These are phyloP conservation scores for Candida endomychidarum DNA, from an alignment of 805 yeast species.

Conservation along the genomic window DNA sequence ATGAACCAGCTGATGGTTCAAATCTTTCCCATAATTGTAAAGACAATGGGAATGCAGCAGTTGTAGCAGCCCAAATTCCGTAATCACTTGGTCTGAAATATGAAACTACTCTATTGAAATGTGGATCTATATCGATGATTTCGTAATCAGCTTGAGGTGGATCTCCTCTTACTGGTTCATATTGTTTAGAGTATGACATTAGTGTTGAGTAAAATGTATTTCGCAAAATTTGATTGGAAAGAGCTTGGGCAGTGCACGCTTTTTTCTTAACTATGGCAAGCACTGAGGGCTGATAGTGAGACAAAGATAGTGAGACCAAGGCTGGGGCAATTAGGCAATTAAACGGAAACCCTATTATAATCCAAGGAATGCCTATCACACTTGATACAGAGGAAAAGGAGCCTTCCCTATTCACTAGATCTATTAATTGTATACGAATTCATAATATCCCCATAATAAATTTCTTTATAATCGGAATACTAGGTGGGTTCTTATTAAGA, in stretches of 20 bases:
- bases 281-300: background rate
- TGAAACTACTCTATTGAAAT: slow-evolving; percentile 65
- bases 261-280: background rate
- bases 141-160: slow-evolving; percentile 42
- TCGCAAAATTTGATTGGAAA: slow-evolving; percentile 39
- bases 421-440: slow-evolving; percentile 37
- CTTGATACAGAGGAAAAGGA: background rate
- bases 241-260: background rate
- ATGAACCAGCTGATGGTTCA: slow-evolving; percentile 43
- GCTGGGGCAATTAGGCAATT: too few relatives aligned
- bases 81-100: slow-evolving; percentile 73
- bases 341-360: background rate
- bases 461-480: slow-evolving; percentile 48
- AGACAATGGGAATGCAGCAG: slow-evolving; percentile 44
- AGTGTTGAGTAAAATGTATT: slow-evolving; percentile 13
- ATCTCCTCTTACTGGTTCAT: slow-evolving; percentile 42
- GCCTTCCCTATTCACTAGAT: slow-evolving; percentile 17
- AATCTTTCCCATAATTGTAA: slow-evolving; percentile 43
- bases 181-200: slow-evolving; percentile 41
- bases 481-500: slow-evolving; percentile 50
- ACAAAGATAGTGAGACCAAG: too few relatives aligned
- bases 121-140: slow-evolving; percentile 76
- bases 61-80: slow-evolving; percentile 43
- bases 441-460: slow-evolving; percentile 57
- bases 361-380: slow-evolving; percentile 2